A percentile compares a stretch with the other conserved stretches of the same genome.
These are phyloP conservation scores for Aphanomyces stellatus DNA, from an alignment of 352 stramenopile species.

Conservation along the genomic window DNA sequence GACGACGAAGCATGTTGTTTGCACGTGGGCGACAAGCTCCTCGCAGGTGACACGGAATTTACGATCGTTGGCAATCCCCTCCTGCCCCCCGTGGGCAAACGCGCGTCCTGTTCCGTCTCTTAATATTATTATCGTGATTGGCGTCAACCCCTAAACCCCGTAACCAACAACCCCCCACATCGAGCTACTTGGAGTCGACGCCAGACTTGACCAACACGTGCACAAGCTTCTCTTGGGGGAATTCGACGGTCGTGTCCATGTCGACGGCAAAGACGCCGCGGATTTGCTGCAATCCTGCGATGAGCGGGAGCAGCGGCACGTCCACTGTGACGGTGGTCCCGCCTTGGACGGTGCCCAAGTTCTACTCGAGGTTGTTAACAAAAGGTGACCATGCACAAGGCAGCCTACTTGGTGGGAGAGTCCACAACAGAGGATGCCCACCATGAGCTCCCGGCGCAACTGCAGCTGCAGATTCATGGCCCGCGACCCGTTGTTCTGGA, in stretches of 20 bases:
- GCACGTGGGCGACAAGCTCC: constrained; percentile 55
- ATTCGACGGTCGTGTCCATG: constrained; percentile 48
- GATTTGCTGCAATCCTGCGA: constrained; percentile 57
- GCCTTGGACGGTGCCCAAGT: constrained; percentile 44
- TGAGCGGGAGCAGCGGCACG: constrained; percentile 59
- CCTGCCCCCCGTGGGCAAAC: background rate
- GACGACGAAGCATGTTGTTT: constrained; percentile 58
- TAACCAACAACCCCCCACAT: too few relatives aligned
- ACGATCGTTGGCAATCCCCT: constrained; percentile 56
- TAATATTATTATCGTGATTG: too few relatives aligned
- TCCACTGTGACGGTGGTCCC: constrained; percentile 34
- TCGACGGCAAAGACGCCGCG: constrained; percentile 61
- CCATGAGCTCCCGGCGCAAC: constrained; percentile 60
- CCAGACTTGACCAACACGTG: constrained; percentile 15
- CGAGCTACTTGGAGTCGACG: too few relatives aligned
- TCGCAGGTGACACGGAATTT: constrained; percentile 67
- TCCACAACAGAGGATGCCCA: constrained; percentile 59
- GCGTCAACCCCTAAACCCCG: too few relatives aligned
- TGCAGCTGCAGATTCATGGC: constrained; percentile 63
- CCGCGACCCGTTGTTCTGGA: constrained; percentile 63
- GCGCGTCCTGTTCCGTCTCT: background rate
- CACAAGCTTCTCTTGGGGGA: constrained; percentile 28
- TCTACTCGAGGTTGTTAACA: constrained; percentile 33
- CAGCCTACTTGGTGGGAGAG: constrained; percentile 57
- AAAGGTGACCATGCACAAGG: background rate